These are phyloP conservation scores for Solanum etuberosum DNA, from an alignment of 257 asterid genomes.

Conservation along the genomic window DNA sequence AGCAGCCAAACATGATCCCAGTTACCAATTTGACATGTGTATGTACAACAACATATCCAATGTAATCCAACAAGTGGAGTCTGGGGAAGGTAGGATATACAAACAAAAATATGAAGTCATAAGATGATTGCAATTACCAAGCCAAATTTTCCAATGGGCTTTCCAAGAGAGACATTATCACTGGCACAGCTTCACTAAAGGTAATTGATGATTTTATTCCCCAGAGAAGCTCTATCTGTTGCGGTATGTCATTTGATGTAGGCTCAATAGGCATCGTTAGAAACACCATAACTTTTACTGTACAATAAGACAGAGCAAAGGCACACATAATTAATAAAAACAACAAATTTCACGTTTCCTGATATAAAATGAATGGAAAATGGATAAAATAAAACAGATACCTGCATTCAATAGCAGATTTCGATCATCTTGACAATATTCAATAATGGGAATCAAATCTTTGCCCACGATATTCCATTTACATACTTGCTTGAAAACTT, in stretches of 20 bases:
- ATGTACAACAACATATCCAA: neutral
- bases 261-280: conserved; percentile 92
- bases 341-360: neutral
- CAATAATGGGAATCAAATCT: conserved; percentile 76
- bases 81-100: neutral
- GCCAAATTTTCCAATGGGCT: conserved; percentile 74
- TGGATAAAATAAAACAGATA: conserved; percentile 1
- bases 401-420: conserved; percentile 77
- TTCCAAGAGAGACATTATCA: conserved; percentile 72
- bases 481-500: conserved; percentile 87
- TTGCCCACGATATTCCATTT: conserved; percentile 71
- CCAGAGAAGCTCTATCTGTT: conserved; percentile 91
- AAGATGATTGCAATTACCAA: conserved; percentile 33
- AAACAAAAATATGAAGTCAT: neutral
- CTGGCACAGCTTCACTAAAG: conserved; percentile 53
- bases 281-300: conserved; percentile 90
- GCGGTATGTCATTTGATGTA: conserved; percentile 56
- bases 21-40: neutral
- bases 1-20: neutral
- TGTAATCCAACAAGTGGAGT: neutral
- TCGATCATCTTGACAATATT: conserved; percentile 60
- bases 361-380: neutral
- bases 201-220: conserved; percentile 61
- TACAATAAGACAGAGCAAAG: neutral
- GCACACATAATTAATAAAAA: neutral